Base-by-base conservation (phyloP, 768 basidiomycete genomes). In the Naganishia vishniacii region DNA sequence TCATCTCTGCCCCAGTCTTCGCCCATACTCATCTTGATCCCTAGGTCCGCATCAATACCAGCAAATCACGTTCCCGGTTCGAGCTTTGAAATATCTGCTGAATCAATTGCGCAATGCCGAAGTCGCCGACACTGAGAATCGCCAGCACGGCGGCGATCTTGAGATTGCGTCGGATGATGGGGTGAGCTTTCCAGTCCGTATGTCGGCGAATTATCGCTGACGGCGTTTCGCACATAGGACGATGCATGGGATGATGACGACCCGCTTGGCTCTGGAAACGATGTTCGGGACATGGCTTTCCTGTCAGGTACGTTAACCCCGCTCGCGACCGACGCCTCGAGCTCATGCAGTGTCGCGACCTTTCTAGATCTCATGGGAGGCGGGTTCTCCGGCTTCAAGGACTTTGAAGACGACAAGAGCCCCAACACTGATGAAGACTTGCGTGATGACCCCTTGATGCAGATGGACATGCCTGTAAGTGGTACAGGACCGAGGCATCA, bases 211-310 rank as follows among this genome's bases (percentile, higher is more conserved):
- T 15, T 23, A 18, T 31, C 9, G 20, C 28, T 60, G 31, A 45
- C 45, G 62, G n/a, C 68, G 66, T 63, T 65, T 42, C 28, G 15
- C 26, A 1, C 12, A 3, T 34, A 56, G 53, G 88, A 91, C 67
- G 90, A 90, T 34, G 89, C 90, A n/a, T 98, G 94, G 94, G 83
- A 84, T 11, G 92, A 95, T 70, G 91, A 92, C 72, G 91, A 89
- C 62, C 83, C 82, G 49, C 75, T 82, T 34, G 51, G 45, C 18
- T 79, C 84, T 51, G 84, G 70, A 23, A 67, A 51, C 23, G 70
- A 84, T 70, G 80, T 84, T 53, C 88, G 88, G n/a, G 88, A 90
- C 70, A 84, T 89, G 68, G 84, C 85, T 25, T 89, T 85, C 80
- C 79, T 95, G 40, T 91, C 91, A 5, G 77, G 79, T 80, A 62